phyloP scores from a whole-genome alignment of 139 green algal genomes.

The Coccomyxa sp. region DNA sequence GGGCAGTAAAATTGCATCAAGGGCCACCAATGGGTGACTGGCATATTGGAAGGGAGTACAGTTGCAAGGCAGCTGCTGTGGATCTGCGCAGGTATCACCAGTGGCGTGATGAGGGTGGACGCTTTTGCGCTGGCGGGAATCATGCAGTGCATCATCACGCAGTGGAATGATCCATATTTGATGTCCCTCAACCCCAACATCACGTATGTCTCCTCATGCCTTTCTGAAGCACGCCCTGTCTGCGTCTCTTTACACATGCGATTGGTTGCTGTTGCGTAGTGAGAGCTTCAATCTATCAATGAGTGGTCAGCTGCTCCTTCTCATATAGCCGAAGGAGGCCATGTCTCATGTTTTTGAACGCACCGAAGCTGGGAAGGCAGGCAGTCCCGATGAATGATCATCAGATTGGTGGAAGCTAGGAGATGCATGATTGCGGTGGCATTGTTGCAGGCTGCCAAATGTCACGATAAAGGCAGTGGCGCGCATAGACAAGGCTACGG shows the following conservation, averaged over 20 bases:
- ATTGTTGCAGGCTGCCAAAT: not conserved
- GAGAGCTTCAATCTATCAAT: too few relatives aligned
- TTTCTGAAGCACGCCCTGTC: not conserved
- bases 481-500: not conserved
- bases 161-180: not conserved
- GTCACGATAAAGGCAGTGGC: not conserved
- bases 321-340: too few relatives aligned
- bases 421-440: not conserved
- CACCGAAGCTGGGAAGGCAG: too few relatives aligned
- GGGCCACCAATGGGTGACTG: not conserved
- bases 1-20: not conserved
- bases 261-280: too few relatives aligned
- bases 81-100: not conserved
- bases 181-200: not conserved
- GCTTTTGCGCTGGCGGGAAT: not conserved
- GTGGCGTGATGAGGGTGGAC: not conserved
- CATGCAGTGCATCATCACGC: not conserved
- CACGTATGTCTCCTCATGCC: not conserved
- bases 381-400: too few relatives aligned
- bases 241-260: not conserved
- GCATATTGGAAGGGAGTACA: not conserved
- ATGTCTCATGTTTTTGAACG: too few relatives aligned
- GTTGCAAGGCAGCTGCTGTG: not conserved
- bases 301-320: too few relatives aligned
- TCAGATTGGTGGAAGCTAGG: too few relatives aligned